Conservation (phyloP, 176 grass and related monocot species). For the Puya raimondii region DNA sequence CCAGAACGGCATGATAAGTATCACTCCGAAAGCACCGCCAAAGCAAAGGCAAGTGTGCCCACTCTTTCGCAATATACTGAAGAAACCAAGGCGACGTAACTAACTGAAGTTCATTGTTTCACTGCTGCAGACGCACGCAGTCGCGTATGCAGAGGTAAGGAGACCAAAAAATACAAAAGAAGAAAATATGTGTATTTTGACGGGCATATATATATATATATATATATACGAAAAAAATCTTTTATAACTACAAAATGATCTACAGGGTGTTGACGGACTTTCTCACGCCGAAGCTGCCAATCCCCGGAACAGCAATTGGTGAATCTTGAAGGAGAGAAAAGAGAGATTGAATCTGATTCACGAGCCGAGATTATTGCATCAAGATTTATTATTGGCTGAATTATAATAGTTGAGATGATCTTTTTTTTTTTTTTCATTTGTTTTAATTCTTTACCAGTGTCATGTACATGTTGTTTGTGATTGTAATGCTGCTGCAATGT, state of each 20-base stretch:
- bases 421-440: not conserved
- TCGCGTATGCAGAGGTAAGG: slow-evolving; percentile 53
- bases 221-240: not conserved
- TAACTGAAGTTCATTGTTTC: slow-evolving; percentile 46
- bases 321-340: slow-evolving; percentile 11
- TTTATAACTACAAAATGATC: not conserved
- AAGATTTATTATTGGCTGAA: not conserved
- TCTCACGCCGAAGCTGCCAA: slow-evolving; percentile 16
- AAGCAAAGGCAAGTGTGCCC: slow-evolving; percentile 54
- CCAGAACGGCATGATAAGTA: slow-evolving; percentile 1
- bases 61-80: slow-evolving; percentile 45
- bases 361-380: not conserved
- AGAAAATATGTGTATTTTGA: not conserved
- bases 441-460: not conserved
- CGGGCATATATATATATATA: slow-evolving; percentile 1
- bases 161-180: slow-evolving; percentile 2
- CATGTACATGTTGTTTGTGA: not conserved
- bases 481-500: too few relatives aligned
- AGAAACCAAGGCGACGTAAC: slow-evolving; percentile 30
- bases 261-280: slow-evolving; percentile 40
- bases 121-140: slow-evolving; percentile 48
- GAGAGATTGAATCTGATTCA: not conserved
- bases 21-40: slow-evolving; percentile 7
- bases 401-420: not conserved
- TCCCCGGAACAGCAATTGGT: slow-evolving; percentile 1